Conservation (phyloP, 179 eudicot genomes). For the Vitellaria paradoxa region DNA sequence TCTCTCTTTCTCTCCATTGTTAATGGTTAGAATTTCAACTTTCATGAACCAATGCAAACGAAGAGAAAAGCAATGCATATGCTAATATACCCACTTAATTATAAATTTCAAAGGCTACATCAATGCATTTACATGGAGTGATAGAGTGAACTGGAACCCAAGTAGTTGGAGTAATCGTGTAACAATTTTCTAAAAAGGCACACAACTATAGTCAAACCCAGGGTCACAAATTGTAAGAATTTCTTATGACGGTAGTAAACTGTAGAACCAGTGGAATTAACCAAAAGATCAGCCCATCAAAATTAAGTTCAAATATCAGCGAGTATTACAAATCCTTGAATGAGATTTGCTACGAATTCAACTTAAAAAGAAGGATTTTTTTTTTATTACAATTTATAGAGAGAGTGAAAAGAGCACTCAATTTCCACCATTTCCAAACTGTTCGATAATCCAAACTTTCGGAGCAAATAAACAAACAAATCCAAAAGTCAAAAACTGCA, state of each 20-base stretch:
- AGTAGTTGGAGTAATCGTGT: too few relatives aligned
- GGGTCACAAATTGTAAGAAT: constrained; percentile 1
- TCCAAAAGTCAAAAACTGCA: too few relatives aligned
- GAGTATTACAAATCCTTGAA: not conserved
- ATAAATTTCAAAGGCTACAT: not conserved
- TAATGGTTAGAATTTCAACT: not conserved
- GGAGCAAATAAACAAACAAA: too few relatives aligned
- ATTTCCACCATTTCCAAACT: too few relatives aligned
- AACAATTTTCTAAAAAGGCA: too few relatives aligned
- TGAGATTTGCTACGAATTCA: not conserved
- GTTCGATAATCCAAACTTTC: too few relatives aligned
- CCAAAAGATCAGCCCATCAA: not conserved
- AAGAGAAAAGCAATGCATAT: not conserved
- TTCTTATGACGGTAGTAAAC: not conserved
- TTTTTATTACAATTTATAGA: too few relatives aligned
- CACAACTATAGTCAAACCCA: not conserved
- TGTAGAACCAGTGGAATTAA: not conserved
- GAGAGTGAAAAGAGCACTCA: too few relatives aligned
- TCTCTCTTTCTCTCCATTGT: too few relatives aligned
- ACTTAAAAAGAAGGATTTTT: too few relatives aligned
- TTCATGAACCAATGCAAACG: not conserved
- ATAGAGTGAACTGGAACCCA: too few relatives aligned
- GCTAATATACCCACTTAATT: not conserved
- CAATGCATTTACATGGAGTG: too few relatives aligned
- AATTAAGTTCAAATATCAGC: not conserved